phyloP scores from a whole-genome alignment of 192 early-diverging fungal genomes.

The Backusella tuberculispora region DNA sequence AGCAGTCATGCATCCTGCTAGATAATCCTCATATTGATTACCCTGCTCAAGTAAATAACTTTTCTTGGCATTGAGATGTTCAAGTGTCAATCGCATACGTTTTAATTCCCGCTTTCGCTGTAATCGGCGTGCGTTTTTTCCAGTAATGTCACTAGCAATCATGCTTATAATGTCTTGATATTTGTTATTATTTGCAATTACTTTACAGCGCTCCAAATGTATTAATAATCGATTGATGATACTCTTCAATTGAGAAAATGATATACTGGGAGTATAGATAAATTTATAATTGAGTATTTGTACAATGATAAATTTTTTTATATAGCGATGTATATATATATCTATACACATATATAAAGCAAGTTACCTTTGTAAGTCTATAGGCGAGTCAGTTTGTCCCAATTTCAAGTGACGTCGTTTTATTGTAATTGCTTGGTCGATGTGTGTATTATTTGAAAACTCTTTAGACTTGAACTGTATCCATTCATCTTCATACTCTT shows the following conservation, averaged over 20 bases:
- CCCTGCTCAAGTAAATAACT: constrained; percentile 85
- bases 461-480: constrained; percentile 47
- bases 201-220: constrained; percentile 77
- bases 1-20: constrained; percentile 88
- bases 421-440: neutral
- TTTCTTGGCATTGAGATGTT: constrained; percentile 83
- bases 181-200: constrained; percentile 69
- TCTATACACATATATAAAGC: neutral
- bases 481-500: constrained; percentile 76
- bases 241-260: constrained; percentile 82
- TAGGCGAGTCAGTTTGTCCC: neutral
- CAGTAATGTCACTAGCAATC: constrained; percentile 92
- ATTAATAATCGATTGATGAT: constrained; percentile 82
- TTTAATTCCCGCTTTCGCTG: constrained; percentile 74
- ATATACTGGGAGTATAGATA: constrained; percentile 32
- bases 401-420: constrained; percentile 23
- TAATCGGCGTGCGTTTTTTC: constrained; percentile 84
- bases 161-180: constrained; percentile 95
- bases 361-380: constrained; percentile 33
- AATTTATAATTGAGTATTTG: neutral
- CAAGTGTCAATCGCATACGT: constrained; percentile 77
- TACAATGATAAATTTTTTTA: neutral
- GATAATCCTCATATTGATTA: constrained; percentile 90
- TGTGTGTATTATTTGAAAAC: constrained; percentile 19
- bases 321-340: neutral